Percentiles rank a stretch among this genome's conserved stretches.
These are phyloP conservation scores for Penicillium parvum DNA, from an alignment of 495 filamentous ascomycete species.

Conservation along the genomic window DNA sequence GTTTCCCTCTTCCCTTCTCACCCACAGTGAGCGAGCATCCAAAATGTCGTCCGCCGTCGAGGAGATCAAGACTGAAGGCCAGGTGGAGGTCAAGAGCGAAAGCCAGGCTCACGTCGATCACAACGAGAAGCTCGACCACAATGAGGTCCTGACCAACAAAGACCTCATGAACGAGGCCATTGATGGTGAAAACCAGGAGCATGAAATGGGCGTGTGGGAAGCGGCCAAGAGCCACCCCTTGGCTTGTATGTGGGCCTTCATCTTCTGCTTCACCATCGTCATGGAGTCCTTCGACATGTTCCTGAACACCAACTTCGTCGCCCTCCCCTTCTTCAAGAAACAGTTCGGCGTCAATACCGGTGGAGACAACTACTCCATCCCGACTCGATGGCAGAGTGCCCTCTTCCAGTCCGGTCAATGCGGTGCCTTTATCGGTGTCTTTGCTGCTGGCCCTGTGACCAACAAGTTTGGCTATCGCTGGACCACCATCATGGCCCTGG, in stretches of 20 bases:
- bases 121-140: conserved; percentile 21
- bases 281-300: conserved; percentile 44
- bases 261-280: conserved; percentile 42
- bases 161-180: conserved; percentile 35
- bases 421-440: conserved; percentile 65
- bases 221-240: conserved; percentile 42
- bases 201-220: conserved; percentile 26
- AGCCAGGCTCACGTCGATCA: no score
- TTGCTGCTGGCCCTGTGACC: conserved; percentile 63
- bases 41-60: no score
- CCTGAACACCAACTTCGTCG: conserved; percentile 37
- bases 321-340: conserved; percentile 19
- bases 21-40: no score
- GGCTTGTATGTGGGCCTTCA: conserved; percentile 45
- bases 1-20: no score
- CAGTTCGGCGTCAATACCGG: conserved; percentile 22
- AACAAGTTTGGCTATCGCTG: conserved; percentile 61
- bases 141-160: conserved; percentile 24
- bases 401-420: conserved; percentile 33
- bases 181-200: conserved; percentile 29
- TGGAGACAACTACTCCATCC: conserved; percentile 13
- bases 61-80: no score
- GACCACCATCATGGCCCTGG: conserved; percentile 59
- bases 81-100: no score
- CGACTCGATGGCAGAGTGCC: conserved; percentile 34